phyloP scores from a whole-genome alignment of 2,329 filamentous ascomycete species.

The Neopestalotiopsis clavispora region DNA sequence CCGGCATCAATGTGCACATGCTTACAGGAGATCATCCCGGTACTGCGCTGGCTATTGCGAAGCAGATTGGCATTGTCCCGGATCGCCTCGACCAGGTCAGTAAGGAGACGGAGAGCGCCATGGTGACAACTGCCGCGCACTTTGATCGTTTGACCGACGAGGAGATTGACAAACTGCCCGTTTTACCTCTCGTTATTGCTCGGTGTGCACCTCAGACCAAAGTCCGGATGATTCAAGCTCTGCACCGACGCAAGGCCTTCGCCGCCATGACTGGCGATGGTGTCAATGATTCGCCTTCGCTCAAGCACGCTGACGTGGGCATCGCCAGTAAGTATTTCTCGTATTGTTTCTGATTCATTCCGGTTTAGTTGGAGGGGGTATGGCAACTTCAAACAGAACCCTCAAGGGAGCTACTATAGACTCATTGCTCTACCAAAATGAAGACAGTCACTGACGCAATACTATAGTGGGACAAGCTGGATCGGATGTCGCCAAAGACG shows the following conservation, averaged over 20 bases:
- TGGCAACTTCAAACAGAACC: too few relatives aligned
- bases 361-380: too few relatives aligned
- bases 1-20: slow-evolving; percentile 64
- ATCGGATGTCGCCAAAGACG: slow-evolving; percentile 58
- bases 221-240: slow-evolving; percentile 71
- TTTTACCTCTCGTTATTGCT: slow-evolving; percentile 71
- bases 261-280: slow-evolving; percentile 74
- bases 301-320: slow-evolving; percentile 72
- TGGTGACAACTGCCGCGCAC: slow-evolving; percentile 61
- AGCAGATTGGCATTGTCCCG: slow-evolving; percentile 59
- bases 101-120: slow-evolving; percentile 7
- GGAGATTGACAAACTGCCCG: slow-evolving; percentile 67
- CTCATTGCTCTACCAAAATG: too few relatives aligned
- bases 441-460: too few relatives aligned
- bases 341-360: too few relatives aligned
- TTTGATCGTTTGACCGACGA: slow-evolving; percentile 69
- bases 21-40: slow-evolving; percentile 64
- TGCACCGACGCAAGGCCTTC: slow-evolving; percentile 42
- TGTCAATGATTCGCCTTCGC: slow-evolving; percentile 73
- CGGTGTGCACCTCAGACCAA: slow-evolving; percentile 74
- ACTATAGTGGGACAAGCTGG: slow-evolving; percentile 57
- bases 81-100: slow-evolving; percentile 6
- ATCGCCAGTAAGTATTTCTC: slow-evolving; percentile 53
- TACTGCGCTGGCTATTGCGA: slow-evolving; percentile 62
- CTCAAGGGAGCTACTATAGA: too few relatives aligned